phyloP scores from a whole-genome alignment of 2,329 filamentous ascomycete genomes.

The Ophiostoma pallidulum region DNA sequence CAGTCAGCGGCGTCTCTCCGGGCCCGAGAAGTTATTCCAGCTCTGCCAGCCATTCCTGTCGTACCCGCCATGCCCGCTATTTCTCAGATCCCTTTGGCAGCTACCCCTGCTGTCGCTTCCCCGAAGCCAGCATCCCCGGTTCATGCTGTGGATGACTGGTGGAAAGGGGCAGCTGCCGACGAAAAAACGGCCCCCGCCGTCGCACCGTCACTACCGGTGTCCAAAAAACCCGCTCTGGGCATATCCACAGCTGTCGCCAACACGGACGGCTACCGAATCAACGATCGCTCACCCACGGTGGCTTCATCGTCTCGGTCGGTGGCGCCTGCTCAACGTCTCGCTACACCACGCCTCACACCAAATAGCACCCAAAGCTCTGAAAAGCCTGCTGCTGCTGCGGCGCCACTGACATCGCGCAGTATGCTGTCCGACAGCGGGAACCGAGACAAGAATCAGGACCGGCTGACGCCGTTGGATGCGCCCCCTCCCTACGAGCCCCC shows the following conservation, averaged over 20 bases:
- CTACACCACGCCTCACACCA: background rate
- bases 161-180: slow-evolving; percentile 25
- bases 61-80: background rate
- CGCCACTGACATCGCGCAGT: background rate
- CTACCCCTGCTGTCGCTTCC: background rate
- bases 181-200: background rate
- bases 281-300: slow-evolving; percentile 12
- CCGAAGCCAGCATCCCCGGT: background rate
- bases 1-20: background rate
- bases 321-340: slow-evolving; percentile 5
- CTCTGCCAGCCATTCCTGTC: background rate
- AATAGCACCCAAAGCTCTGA: background rate
- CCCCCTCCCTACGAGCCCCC: slow-evolving; percentile 50
- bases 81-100: background rate
- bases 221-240: slow-evolving; percentile 12
- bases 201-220: background rate
- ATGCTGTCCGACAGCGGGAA: background rate
- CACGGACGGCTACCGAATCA: slow-evolving; percentile 11
- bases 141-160: slow-evolving; percentile 26
- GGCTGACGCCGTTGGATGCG: slow-evolving; percentile 26
- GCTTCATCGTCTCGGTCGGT: slow-evolving; percentile 23
- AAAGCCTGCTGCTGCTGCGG: background rate
- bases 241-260: slow-evolving; percentile 15
- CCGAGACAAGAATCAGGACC: slow-evolving; percentile 24
- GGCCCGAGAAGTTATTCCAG: background rate